Evolutionary conservation across 176 grass and related monocot genomes (phyloP).

Genomic region (Thinopyrum elongatum): DNA sequence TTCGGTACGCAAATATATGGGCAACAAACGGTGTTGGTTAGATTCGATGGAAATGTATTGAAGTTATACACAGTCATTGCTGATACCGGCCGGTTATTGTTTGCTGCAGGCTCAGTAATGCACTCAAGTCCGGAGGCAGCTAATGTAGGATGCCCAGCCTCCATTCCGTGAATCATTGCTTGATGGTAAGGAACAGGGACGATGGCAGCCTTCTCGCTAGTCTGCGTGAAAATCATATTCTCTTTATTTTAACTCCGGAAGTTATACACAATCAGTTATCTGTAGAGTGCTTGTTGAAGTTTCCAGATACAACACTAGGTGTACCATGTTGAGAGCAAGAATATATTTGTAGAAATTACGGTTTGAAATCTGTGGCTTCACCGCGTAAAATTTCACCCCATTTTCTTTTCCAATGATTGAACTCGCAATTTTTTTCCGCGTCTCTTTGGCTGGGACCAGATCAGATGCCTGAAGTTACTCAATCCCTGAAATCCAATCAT

Average conservation of each 20-base stretch:
- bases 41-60: no score
- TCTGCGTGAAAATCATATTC: conserved; percentile 22
- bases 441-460: neutral
- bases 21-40: no score
- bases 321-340: conserved; percentile 40
- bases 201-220: conserved; percentile 2
- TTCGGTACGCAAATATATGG: no score
- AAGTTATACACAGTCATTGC: no score
- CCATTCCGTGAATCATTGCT: conserved; percentile 24
- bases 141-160: conserved; percentile 37
- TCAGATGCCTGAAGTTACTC: neutral
- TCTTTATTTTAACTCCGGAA: conserved; percentile 44
- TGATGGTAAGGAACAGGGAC: conserved; percentile 29
- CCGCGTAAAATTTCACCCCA: conserved; percentile 24
- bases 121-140: conserved; percentile 80
- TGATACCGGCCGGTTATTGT: conserved; percentile 7
- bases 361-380: conserved; percentile 12
- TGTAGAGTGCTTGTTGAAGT: conserved; percentile 54
- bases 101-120: conserved; percentile 92
- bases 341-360: conserved; percentile 42
- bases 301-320: conserved; percentile 38
- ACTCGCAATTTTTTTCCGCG: neutral
- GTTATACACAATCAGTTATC: conserved; percentile 34
- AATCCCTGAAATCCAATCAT: neutral
- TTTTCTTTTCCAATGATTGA: conserved; percentile 18